Evolutionary conservation across 768 basidiomycete genomes (phyloP).

Genomic region (Tylopilus cervinicoccineus): DNA sequence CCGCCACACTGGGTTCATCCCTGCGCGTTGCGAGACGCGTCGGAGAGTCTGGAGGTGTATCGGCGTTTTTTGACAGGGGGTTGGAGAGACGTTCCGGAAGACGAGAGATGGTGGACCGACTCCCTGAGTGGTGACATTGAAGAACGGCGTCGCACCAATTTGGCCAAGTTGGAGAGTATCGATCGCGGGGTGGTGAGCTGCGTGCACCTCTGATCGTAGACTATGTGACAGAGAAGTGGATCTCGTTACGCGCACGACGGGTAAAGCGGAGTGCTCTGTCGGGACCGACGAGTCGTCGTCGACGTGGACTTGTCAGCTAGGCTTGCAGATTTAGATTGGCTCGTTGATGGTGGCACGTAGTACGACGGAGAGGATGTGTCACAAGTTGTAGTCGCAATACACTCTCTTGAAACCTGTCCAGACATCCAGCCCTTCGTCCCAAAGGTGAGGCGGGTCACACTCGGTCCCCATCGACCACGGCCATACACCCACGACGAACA

Average conservation of each 20-base stretch:
- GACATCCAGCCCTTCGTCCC: too few species aligned
- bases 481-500: background rate
- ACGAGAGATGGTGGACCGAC: constrained; percentile 61
- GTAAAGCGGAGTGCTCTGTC: too few species aligned
- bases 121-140: constrained; percentile 46
- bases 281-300: too few species aligned
- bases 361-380: too few species aligned
- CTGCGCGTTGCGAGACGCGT: constrained; percentile 3
- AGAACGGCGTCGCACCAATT: constrained; percentile 21
- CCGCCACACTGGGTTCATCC: constrained; percentile 15
- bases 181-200: constrained; percentile 1
- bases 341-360: too few species aligned
- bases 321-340: too few species aligned
- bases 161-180: constrained; percentile 9
- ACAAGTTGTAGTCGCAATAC: too few species aligned
- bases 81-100: constrained; percentile 55
- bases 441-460: background rate
- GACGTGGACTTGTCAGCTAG: too few species aligned
- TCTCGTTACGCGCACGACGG: too few species aligned
- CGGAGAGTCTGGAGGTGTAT: constrained; percentile 30
- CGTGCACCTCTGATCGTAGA: constrained; percentile 1
- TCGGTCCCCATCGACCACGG: background rate
- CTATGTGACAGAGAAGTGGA: too few species aligned
- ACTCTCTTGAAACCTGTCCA: too few species aligned
- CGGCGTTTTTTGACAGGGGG: constrained; percentile 49